These are phyloP conservation scores for Tolypocladium amazonense DNA, from an alignment of 2,329 filamentous ascomycete genomes.

Conservation along the genomic window DNA sequence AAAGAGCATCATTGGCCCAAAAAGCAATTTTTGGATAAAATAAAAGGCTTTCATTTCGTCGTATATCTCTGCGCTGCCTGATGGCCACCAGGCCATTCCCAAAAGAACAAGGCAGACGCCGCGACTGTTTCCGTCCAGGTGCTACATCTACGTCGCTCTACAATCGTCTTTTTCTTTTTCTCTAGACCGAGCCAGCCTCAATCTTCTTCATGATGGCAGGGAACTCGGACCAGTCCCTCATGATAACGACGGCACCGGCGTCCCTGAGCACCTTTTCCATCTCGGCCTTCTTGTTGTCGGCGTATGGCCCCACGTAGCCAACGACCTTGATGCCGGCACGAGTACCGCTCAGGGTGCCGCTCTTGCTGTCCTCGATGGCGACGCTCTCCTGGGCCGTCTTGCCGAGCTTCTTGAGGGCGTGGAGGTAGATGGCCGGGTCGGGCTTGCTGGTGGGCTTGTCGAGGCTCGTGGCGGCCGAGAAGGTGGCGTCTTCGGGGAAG, in stretches of 20 bases:
- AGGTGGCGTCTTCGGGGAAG: constrained; percentile 67
- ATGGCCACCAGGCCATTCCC: background rate
- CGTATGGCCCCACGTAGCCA: constrained; percentile 77
- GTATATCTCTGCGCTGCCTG: constrained; percentile 9
- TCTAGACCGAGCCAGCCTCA: constrained; percentile 25
- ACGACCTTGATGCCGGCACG: constrained; percentile 72
- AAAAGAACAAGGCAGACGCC: background rate
- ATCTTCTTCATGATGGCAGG: constrained; percentile 34
- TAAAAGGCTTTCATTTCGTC: constrained; percentile 10
- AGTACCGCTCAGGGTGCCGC: constrained; percentile 62
- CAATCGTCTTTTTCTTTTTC: background rate
- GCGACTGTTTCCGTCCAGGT: background rate
- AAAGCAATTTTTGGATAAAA: background rate
- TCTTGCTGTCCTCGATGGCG: constrained; percentile 83
- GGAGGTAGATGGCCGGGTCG: constrained; percentile 78
- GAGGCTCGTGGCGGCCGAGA: constrained; percentile 72
- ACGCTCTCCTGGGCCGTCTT: constrained; percentile 62
- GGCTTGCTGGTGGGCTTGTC: constrained; percentile 78
- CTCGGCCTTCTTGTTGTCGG: constrained; percentile 46
- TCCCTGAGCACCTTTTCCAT: constrained; percentile 53
- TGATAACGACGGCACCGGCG: constrained; percentile 53
- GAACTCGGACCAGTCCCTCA: constrained; percentile 49
- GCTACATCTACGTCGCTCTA: background rate
- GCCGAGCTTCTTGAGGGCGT: constrained; percentile 63
- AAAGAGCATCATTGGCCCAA: background rate